Conservation (phyloP, 2,329 filamentous ascomycete genomes). For the Fusarium sp. region DNA sequence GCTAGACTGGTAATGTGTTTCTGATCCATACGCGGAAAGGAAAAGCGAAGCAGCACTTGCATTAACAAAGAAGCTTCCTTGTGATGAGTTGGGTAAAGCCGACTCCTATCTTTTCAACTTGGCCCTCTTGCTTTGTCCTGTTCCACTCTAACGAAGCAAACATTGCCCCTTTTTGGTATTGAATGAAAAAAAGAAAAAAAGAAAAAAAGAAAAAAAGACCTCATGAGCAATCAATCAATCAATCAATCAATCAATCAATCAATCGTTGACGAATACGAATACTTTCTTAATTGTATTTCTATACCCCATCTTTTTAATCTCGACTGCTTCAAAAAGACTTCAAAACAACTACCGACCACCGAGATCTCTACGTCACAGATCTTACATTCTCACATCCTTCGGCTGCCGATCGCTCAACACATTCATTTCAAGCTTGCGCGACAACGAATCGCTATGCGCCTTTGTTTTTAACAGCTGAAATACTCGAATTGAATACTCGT, state of each 20-base stretch:
- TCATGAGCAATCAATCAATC: conserved; percentile 26
- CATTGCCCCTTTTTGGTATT: conserved; percentile 36
- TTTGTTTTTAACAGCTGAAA: conserved; percentile 36
- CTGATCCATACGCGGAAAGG: conserved; percentile 27
- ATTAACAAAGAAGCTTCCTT: conserved; percentile 28
- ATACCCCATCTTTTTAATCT: conserved; percentile 35
- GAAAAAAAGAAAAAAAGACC: background rate
- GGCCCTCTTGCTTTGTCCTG: conserved; percentile 30
- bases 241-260: background rate
- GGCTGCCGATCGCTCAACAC: conserved; percentile 8
- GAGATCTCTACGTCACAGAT: conserved; percentile 29
- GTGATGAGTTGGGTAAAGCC: conserved; percentile 30
- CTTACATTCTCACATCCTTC: conserved; percentile 13
- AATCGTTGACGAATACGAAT: conserved; percentile 25
- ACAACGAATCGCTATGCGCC: conserved; percentile 44
- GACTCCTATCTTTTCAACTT: conserved; percentile 36
- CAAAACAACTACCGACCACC: conserved; percentile 17
- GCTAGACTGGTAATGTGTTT: conserved; percentile 3
- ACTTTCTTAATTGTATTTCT: conserved; percentile 14
- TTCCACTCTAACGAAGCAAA: conserved; percentile 22
- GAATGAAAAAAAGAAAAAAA: conserved; percentile 12
- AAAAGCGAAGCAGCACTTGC: conserved; percentile 25
- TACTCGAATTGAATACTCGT: conserved; percentile 23
- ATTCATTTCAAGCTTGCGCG: background rate
- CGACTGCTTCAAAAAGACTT: conserved; percentile 8